Base-by-base conservation (phyloP, 2,329 filamentous ascomycete genomes). In the Cucurbitaria berberidis region DNA sequence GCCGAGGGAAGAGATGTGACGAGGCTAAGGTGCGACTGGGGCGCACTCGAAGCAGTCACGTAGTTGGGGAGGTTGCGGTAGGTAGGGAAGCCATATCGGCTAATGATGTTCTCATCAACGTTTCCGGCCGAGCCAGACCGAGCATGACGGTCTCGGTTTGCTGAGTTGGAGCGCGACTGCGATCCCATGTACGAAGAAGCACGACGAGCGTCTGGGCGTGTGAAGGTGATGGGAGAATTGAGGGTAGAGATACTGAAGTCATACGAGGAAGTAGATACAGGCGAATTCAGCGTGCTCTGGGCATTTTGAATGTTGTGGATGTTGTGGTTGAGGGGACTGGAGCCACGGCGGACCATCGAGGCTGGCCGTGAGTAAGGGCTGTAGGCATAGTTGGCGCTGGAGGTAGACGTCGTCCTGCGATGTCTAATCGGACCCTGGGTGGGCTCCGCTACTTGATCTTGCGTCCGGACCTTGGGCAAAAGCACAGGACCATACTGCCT, bases 401-500 rank as follows among this genome's bases (percentile, higher is more conserved):
- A 82, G 76, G 66, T 82, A 74, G 72, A 84, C 79, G 80, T 85
- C 55, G 80, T 79, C 66, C 79, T 77, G 63, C 80, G 79, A 70
- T 83, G 80, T 66, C 86, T 83, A 75, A 89, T 86, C 48, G 72
- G 72, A 24, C 76, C 71, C 45, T 81, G 79, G 35, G 80, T 79
- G 35, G 84, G 84, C 61, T 87, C 85, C 57, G 91, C 84, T 57
- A 88, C 82, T 76, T 93, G 89, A 77, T 96, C 91, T 77, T 95
- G 91, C 35, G 85, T 85, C 56, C 91, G 85, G 78, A 96, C 93
- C 82, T 92, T 95, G 69, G 91, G 91, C 27, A 96, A 82, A 54
- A 96, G 80, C 43, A 91, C 80, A 45, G 91, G 90, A 46, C 91
- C 90, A 77, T 92, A 88, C 57, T 91, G 88, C 56, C 87, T 84